Evolutionary conservation across 768 basidiomycete genomes (phyloP).

Genomic region (Kwoniella heveanensis): DNA sequence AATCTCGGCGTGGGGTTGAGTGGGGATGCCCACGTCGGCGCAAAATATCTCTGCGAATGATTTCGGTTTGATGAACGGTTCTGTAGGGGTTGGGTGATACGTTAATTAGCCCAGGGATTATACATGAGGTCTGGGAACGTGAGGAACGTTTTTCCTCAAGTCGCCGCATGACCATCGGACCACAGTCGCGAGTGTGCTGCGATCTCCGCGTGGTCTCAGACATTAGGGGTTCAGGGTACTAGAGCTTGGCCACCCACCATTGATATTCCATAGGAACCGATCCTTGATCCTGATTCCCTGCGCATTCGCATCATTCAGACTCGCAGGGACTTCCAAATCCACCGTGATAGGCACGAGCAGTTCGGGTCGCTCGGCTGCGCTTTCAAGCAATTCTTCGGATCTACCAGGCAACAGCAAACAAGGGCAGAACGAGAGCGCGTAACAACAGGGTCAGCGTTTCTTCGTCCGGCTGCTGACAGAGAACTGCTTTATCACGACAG

Average conservation of each 20-base stretch:
- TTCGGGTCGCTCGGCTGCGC: conserved; percentile 63
- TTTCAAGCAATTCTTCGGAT: conserved; percentile 66
- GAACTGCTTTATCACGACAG: too few relatives aligned
- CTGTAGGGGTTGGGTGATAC: conserved; percentile 23
- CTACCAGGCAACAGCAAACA: too few relatives aligned
- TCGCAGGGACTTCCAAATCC: conserved; percentile 87
- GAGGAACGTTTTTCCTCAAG: too few relatives aligned
- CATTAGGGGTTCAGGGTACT: neutral
- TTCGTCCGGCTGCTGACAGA: too few relatives aligned
- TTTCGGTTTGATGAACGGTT: conserved; percentile 80
- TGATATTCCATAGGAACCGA: conserved; percentile 92
- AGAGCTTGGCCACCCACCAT: conserved; percentile 59
- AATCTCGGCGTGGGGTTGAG: conserved; percentile 69
- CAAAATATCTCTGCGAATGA: conserved; percentile 85
- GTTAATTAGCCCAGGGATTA: neutral
- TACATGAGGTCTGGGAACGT: too few relatives aligned
- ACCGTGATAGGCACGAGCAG: conserved; percentile 87
- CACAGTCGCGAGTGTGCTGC: too few relatives aligned
- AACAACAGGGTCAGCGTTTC: too few relatives aligned
- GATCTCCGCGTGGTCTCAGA: too few relatives aligned
- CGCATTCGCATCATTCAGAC: conserved; percentile 69
- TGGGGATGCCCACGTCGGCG: conserved; percentile 78
- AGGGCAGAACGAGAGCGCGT: too few relatives aligned
- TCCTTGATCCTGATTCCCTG: conserved; percentile 89
- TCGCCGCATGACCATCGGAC: too few relatives aligned